Conservation (phyloP, 2,329 filamentous ascomycete genomes). For the Cladophialophora carrionii region DNA sequence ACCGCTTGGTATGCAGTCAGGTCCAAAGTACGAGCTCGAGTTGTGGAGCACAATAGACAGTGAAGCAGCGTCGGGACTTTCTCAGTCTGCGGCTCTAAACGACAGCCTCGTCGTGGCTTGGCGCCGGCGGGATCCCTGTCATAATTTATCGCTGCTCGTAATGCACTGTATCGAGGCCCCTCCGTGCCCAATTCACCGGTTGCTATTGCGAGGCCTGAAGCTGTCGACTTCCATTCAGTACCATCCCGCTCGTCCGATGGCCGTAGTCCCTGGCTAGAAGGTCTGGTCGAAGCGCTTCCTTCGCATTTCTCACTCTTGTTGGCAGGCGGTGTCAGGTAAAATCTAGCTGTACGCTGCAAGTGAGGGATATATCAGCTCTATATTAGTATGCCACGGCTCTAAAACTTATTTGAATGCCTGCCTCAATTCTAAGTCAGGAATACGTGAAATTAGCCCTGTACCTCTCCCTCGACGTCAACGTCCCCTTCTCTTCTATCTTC, state of each 20-base stretch:
- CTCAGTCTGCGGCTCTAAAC: not conserved
- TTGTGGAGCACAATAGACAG: not conserved
- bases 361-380: not conserved
- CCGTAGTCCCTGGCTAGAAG: too few relatives aligned
- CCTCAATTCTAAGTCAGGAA: not conserved
- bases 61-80: not conserved
- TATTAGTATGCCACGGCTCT: too few relatives aligned
- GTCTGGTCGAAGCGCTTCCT: too few relatives aligned
- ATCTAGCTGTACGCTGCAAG: not conserved
- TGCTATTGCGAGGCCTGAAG: not conserved
- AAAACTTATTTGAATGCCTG: not conserved
- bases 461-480: too few relatives aligned
- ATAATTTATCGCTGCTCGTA: not conserved
- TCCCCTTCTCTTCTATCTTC: not conserved
- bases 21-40: not conserved
- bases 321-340: too few relatives aligned
- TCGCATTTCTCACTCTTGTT: too few relatives aligned
- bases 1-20: not conserved
- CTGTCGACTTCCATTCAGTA: too few relatives aligned
- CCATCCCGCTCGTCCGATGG: too few relatives aligned
- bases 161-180: not conserved
- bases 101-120: constrained; percentile 17
- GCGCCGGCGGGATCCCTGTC: not conserved
- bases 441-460: not conserved
- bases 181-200: not conserved